Percentiles rank a stretch among this genome's conserved stretches.
Evolutionary conservation across 768 basidiomycete species (phyloP).

Genomic region (Cyclocybe cylindracea): DNA sequence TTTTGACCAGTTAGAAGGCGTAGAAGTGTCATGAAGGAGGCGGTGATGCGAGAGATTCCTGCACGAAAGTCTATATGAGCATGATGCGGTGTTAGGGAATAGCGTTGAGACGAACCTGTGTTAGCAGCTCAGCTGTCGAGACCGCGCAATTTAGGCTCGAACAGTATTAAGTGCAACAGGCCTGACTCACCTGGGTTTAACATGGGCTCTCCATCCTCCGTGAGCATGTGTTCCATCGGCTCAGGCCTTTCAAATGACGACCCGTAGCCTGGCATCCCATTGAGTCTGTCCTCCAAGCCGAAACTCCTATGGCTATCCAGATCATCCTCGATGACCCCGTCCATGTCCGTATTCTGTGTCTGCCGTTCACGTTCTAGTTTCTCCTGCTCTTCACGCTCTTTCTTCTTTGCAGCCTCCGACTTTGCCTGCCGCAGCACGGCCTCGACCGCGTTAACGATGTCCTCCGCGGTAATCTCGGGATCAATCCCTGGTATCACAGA

Average conservation of each 20-base stretch:
- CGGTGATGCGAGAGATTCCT: conserved; percentile 74
- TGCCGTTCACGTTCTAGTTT: conserved; percentile 2
- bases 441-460: conserved; percentile 24
- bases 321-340: neutral
- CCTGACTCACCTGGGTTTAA: conserved; percentile 60
- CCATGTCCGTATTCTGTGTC: neutral
- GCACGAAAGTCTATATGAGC: conserved; percentile 5
- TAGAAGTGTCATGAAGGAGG: conserved; percentile 46
- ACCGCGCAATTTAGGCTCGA: conserved; percentile 3
- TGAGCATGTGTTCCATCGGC: conserved; percentile 56
- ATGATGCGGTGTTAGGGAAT: neutral
- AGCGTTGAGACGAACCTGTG: conserved; percentile 45
- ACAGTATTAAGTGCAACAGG: neutral
- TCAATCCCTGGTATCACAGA: conserved; percentile 4
- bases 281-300: conserved; percentile 14
- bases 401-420: conserved; percentile 11
- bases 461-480: conserved; percentile 22
- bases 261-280: conserved; percentile 30
- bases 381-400: conserved; percentile 11
- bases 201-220: conserved; percentile 68
- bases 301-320: conserved; percentile 4
- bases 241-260: conserved; percentile 36
- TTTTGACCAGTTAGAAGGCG: too few species aligned
- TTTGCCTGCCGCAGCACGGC: conserved; percentile 24
- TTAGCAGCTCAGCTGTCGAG: conserved; percentile 55